Evolutionary conservation across 257 asterid species (phyloP).

Genomic region (Verbena officinalis): DNA sequence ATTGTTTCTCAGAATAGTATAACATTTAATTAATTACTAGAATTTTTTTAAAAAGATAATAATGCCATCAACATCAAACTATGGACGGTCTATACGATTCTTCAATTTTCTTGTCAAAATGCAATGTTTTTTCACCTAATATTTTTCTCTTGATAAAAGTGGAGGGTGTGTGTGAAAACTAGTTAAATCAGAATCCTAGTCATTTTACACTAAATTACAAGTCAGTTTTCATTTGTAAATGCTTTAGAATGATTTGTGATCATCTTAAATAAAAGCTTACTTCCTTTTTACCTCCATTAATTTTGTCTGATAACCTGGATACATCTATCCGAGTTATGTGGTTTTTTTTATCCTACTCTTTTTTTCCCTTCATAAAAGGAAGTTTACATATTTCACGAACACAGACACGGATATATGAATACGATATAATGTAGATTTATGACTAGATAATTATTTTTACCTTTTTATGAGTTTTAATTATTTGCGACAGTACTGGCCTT

Average conservation of each 20-base stretch:
- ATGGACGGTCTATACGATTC: too few species aligned
- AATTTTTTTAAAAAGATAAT: too few species aligned
- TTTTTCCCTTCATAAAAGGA: neutral
- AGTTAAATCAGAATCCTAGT: slow-evolving; percentile 4
- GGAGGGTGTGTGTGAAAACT: neutral
- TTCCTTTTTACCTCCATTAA: slow-evolving; percentile 15
- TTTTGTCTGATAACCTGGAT: slow-evolving; percentile 17
- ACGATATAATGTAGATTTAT: too few species aligned
- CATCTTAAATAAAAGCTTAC: slow-evolving; percentile 17
- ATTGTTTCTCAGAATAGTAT: too few species aligned
- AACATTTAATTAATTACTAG: too few species aligned
- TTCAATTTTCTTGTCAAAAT: too few species aligned
- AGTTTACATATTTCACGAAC: neutral
- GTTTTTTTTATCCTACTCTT: neutral
- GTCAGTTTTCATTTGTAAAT: neutral
- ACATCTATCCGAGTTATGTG: slow-evolving; percentile 13
- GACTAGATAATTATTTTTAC: too few species aligned
- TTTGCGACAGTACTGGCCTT: too few species aligned
- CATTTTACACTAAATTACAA: neutral
- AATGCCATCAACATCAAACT: too few species aligned
- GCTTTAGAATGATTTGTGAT: slow-evolving; percentile 7
- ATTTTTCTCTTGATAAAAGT: neutral
- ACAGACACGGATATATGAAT: too few species aligned
- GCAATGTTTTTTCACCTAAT: neutral
- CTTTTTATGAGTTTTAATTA: too few species aligned